Conservation (phyloP, 2,329 filamentous ascomycete species). For the Emydomyces testavorans region DNA sequence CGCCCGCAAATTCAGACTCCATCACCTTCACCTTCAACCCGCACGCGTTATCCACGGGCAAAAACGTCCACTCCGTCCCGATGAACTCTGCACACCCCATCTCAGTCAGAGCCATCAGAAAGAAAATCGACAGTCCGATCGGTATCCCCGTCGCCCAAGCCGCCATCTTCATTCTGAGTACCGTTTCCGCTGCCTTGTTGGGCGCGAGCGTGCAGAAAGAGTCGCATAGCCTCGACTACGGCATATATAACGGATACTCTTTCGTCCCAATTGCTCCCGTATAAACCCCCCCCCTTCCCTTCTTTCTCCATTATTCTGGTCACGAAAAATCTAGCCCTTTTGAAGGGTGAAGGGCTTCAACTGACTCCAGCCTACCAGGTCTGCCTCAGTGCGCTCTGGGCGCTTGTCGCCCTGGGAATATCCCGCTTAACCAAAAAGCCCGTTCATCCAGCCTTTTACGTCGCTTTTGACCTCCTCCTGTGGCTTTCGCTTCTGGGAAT, state of each 20-base stretch:
- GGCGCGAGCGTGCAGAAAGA: not conserved
- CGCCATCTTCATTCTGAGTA: not conserved
- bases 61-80: not conserved
- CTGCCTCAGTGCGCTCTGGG: slow-evolving; percentile 6
- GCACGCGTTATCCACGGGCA: slow-evolving; percentile 1
- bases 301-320: not conserved
- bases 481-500: slow-evolving; percentile 5
- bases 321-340: too few relatives aligned
- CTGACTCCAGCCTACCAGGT: not conserved
- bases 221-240: too few relatives aligned
- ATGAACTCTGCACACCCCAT: not conserved
- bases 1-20: not conserved
- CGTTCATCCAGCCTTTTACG: slow-evolving; percentile 10
- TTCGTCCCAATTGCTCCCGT: not conserved
- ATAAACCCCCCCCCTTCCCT: not conserved
- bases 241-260: not conserved
- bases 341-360: not conserved
- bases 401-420: not conserved
- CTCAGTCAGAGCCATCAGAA: not conserved
- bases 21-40: slow-evolving; percentile 8
- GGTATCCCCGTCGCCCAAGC: slow-evolving; percentile 1
- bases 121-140: not conserved
- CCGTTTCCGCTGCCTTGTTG: not conserved
- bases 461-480: slow-evolving; percentile 10
- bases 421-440: not conserved